A percentile compares a stretch with the other conserved stretches of the same genome.
Evolutionary conservation across 805 yeast species (phyloP).

Genomic region (Nadsonia fulvescens): DNA sequence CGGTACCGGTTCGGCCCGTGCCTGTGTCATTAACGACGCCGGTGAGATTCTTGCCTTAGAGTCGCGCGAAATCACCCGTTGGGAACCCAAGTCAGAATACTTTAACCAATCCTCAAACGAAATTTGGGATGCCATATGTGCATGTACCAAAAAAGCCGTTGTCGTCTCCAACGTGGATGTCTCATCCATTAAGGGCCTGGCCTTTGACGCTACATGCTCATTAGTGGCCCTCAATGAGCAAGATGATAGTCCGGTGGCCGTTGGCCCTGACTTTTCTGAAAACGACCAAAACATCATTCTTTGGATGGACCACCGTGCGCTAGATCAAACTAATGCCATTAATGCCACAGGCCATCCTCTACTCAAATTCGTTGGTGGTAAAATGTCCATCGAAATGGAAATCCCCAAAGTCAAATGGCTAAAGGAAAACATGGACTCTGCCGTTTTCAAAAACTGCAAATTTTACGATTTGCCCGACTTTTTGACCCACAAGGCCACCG

Average conservation of each 20-base stretch:
- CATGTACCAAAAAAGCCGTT: constrained; percentile 59
- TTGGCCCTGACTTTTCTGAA: constrained; percentile 77
- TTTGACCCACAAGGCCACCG: constrained; percentile 82
- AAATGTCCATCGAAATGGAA: constrained; percentile 97
- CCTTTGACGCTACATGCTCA: constrained; percentile 96
- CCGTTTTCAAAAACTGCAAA: constrained; percentile 39
- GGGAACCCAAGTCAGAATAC: constrained; percentile 28
- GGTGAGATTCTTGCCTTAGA: constrained; percentile 63
- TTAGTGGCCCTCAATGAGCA: constrained; percentile 58
- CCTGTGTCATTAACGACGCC: constrained; percentile 68
- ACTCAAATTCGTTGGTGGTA: constrained; percentile 87
- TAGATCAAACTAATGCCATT: constrained; percentile 57
- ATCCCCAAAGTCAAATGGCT: constrained; percentile 95
- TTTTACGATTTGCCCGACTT: constrained; percentile 89
- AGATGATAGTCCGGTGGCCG: constrained; percentile 57
- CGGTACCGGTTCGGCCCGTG: constrained; percentile 97
- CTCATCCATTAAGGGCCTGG: constrained; percentile 58
- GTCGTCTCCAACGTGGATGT: constrained; percentile 61
- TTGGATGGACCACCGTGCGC: constrained; percentile 99
- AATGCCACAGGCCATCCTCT: constrained; percentile 66
- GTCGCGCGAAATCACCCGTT: constrained; percentile 58
- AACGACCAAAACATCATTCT: constrained; percentile 64
- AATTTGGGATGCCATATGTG: constrained; percentile 74
- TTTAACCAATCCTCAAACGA: constrained; percentile 68
- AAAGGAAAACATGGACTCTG: constrained; percentile 48